Base-by-base conservation (phyloP, 208 protist species). In the Herpetomonas muscarum region DNA sequence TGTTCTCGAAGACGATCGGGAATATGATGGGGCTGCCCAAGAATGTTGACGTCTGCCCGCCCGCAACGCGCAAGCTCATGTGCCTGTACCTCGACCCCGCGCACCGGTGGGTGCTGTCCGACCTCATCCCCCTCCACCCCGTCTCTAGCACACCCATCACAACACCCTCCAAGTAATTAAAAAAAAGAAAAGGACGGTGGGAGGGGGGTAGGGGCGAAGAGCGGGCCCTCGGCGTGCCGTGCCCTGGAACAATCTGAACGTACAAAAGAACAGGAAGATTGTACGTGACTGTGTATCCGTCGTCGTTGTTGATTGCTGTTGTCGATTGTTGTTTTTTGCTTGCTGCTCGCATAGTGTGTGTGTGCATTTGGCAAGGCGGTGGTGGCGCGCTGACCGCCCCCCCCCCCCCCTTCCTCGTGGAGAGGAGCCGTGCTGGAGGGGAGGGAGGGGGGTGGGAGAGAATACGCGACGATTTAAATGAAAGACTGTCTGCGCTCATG, bases 51-150 rank as follows among this genome's bases (percentile, higher is more conserved):
- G 47, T 85, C 31, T 74, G 57, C 55, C 69, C 81, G 46, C 81
- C 82, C 28, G 81, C 78, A 30, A 74, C 61, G 42, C 70, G 80
- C 25, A 93, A 90, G 69, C 57, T 88, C 21, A 36, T 90, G 57
- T 81, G 77, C 61, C 70, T 89, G 50, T 93, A 93, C 64, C 65
- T 93, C 69, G 81, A 89, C 59, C 31, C 31, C 0, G 56, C 80
- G 29, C 55, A 77, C 15, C 64, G 61, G 36, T 93, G 86, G 86
- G 64, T 84, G 25, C 56, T 93, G 46, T 69, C 79, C 0, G 81
- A 90, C 47, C 24, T 93, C 1, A 26, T 90, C 21, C 62, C 64
- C 9, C 36, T 72, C 1, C 39, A 47, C 7, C 73, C 72, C 0
- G 63, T 74, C n/a, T 55, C 17, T 37, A 10, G 9, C 41, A 21